phyloP scores from a whole-genome alignment of 2,329 filamentous ascomycete species.

The Delphinella strobiligena region DNA sequence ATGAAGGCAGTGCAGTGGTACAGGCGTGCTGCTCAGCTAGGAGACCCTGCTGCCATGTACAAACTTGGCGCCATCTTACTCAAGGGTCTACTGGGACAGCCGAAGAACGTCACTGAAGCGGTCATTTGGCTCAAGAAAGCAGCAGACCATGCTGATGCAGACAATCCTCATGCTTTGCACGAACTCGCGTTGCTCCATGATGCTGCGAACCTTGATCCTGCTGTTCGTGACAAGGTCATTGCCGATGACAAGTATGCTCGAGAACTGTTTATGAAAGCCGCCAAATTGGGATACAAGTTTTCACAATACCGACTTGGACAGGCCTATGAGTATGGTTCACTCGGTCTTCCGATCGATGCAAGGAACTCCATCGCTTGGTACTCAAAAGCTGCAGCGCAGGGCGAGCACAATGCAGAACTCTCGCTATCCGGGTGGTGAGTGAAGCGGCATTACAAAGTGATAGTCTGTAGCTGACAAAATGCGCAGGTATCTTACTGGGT shows the following conservation, averaged over 20 bases:
- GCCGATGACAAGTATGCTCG: slow-evolving; percentile 72
- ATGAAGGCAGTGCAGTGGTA: slow-evolving; percentile 98
- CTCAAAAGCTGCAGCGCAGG: slow-evolving; percentile 76
- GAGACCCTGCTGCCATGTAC: slow-evolving; percentile 92
- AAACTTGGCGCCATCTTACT: slow-evolving; percentile 94
- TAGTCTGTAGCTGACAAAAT: neutral
- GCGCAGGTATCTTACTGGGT: slow-evolving; percentile 95
- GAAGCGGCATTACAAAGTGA: neutral
- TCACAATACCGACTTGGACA: slow-evolving; percentile 83
- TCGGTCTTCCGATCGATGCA: slow-evolving; percentile 74
- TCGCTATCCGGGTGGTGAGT: slow-evolving; percentile 33
- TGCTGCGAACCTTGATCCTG: slow-evolving; percentile 43
- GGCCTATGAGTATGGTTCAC: slow-evolving; percentile 76
- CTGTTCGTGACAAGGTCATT: slow-evolving; percentile 57
- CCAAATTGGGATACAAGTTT: slow-evolving; percentile 85
- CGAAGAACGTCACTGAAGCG: slow-evolving; percentile 69
- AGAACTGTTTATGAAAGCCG: slow-evolving; percentile 74
- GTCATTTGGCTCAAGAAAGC: slow-evolving; percentile 88
- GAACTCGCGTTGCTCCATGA: slow-evolving; percentile 61
- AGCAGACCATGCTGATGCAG: slow-evolving; percentile 71
- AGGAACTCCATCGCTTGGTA: slow-evolving; percentile 89
- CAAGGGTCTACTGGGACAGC: slow-evolving; percentile 86
- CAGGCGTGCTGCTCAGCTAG: slow-evolving; percentile 77
- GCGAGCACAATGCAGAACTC: slow-evolving; percentile 82
- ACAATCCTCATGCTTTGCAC: slow-evolving; percentile 91